Base-by-base conservation (phyloP, 345 rosid genomes). In the Trapa incisa region DNA sequence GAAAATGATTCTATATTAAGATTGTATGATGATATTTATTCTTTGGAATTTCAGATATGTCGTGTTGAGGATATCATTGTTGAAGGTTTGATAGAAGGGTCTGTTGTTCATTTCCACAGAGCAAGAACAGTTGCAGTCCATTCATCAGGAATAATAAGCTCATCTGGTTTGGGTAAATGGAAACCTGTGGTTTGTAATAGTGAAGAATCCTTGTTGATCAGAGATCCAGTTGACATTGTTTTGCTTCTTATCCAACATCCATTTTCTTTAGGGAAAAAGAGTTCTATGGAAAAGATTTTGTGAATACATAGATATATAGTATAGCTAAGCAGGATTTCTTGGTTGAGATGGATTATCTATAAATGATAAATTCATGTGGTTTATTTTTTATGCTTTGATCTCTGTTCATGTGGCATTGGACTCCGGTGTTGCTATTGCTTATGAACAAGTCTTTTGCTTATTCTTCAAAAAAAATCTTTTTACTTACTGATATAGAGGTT, bases 31-130 rank as follows among this genome's bases (percentile, higher is more conserved):
- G 68, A 38, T 47, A 36, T 36, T 61, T 37, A 69, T 77, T 68
- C 61, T 74, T 74, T 61, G 62, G 61, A 57, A 72, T 74, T 69
- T 80, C 71, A 94, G 99, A 87, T 95, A 42, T 95, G 99, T 76
- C 91, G 97, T 68, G 99, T 95, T 75, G 99, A 95, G 73, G 97
- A 95, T 80, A 84, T 95, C 58, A 68, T 82, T 73, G 87, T 95
- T 33, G 89, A 84, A 76, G 99, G 99, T 74, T 85, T 81, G 52
- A 76, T 91, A 65, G 80, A 91, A 84, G 99, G 99, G 76, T 95
- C 99, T 70, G 89, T 95, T 67, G 77, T 95, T 66, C 97, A 95
- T 75, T 95, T 95, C 77, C 97, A 91, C 74, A 83, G 93, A 66
- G 91, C 99, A 17, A 89, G 96, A 81, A 84, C 96, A 1, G 74